Evolutionary conservation across 176 grass and related monocot species (phyloP), one percentile per base, ranked within the genome.

Genomic region (Elaeis guineensis): DNA sequence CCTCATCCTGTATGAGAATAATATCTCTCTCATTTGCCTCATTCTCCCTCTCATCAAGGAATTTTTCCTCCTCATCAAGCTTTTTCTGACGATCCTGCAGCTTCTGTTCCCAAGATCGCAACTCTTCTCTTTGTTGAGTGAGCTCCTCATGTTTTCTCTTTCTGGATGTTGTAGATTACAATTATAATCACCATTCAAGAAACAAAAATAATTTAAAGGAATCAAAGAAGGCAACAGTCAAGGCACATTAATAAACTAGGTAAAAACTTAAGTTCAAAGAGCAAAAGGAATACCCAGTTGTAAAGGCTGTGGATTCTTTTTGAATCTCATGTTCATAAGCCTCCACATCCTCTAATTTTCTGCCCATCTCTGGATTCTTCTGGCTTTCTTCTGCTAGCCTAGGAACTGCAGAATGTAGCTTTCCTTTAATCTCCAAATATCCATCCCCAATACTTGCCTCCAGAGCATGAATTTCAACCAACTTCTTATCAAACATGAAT

Each of bases 301-400:
- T 78, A 80, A 91, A 80, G 77, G 86, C 85, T 26, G 80, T 62
- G 59, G 82, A 85, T 48, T 91, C 92, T 75, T 88, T 97, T 66
- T 88, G 80, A 67, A 97, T 55, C 57, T 89, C 85, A 56, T 72
- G 83, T 44, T 97, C 80, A n/a, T 78, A 83, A 54, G 76, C 69
- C 62, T 88, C 80, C 21, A 76, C 65, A 54, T 97, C 92, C 57
- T 91, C 92, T 54, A 97, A 75, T 71, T 85, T 89, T 14, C 80
- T 69, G 22, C 88, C 84, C 65, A 82, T 82, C 55, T 97, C 87
- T 29, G 87, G 85, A 54, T 72, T 91, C 70, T 85, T 97, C 17
- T 87, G 84, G 56, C 80, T 91, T 69, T 84, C 87, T 72, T 97
- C 84, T 70, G 92, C 92, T 72, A 97, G 92, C 79, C 80, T 87